These are phyloP conservation scores for Lentinula lateritia DNA, from an alignment of 768 basidiomycete genomes.

Conservation along the genomic window DNA sequence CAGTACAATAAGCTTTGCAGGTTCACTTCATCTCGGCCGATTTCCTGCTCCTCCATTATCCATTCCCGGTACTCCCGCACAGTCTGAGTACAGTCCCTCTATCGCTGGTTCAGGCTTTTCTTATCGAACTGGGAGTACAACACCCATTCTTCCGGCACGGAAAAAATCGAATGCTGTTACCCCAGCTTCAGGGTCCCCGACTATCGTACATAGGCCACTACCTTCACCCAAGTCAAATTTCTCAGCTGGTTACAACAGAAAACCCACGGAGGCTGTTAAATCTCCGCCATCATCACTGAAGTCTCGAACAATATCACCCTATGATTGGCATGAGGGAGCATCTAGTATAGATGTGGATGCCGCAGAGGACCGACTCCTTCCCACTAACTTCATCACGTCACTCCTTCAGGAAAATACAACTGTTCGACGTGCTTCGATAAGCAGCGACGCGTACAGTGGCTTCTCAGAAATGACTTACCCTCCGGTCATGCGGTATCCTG, in stretches of 20 bases:
- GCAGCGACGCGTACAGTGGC: constrained; percentile 40
- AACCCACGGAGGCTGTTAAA: not conserved
- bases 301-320: constrained; percentile 27
- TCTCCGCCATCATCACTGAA: constrained; percentile 8
- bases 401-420: constrained; percentile 36
- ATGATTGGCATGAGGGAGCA: constrained; percentile 59
- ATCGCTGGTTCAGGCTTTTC: constrained; percentile 10
- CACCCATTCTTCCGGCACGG: not conserved
- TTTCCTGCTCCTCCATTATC: constrained; percentile 51
- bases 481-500: constrained; percentile 24
- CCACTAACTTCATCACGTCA: constrained; percentile 58
- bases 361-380: constrained; percentile 51
- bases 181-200: constrained; percentile 3
- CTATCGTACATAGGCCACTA: constrained; percentile 1
- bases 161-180: not conserved
- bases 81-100: constrained; percentile 1
- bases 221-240: constrained; percentile 8
- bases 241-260: not conserved
- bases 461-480: constrained; percentile 55
- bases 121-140: constrained; percentile 11
- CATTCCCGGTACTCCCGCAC: constrained; percentile 35
- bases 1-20: constrained; percentile 45
- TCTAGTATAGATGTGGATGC: constrained; percentile 52
- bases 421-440: constrained; percentile 7
- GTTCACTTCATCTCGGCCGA: constrained; percentile 33